Conservation (phyloP, 1,284 basidiomycete genomes). For the Hypsizygus ulmarius region DNA sequence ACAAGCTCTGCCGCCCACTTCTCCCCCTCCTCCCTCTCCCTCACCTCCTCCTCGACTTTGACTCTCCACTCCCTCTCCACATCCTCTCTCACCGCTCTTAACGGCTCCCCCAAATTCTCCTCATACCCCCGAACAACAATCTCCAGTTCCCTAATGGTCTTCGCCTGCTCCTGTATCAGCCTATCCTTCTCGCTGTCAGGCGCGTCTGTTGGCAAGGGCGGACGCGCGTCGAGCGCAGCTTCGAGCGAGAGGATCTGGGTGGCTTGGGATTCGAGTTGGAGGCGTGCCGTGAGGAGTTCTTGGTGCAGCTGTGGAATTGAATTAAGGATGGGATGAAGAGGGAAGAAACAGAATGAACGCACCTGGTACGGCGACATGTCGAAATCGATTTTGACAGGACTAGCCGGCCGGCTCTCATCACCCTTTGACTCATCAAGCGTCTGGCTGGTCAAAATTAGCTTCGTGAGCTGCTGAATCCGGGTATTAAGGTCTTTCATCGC, state of each 20-base stretch:
- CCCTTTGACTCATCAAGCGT: conserved; percentile 68
- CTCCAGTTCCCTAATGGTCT: conserved; percentile 70
- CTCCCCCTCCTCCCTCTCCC: conserved; percentile 62
- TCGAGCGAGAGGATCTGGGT: conserved; percentile 81
- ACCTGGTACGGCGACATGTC: conserved; percentile 83
- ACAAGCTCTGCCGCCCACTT: conserved; percentile 70
- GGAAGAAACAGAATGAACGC: conserved; percentile 16
- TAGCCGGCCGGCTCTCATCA: conserved; percentile 69
- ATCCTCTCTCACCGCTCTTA: conserved; percentile 72
- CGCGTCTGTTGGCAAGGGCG: conserved; percentile 46
- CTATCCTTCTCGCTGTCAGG: conserved; percentile 70
- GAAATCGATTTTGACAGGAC: conserved; percentile 83
- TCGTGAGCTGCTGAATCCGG: conserved; percentile 82
- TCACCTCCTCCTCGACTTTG: conserved; percentile 60
- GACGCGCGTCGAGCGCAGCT: conserved; percentile 62
- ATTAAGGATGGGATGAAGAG: background rate
- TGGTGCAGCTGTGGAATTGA: conserved; percentile 66
- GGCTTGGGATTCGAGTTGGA: conserved; percentile 73
- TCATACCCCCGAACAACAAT: conserved; percentile 69
- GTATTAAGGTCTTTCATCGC: conserved; percentile 80
- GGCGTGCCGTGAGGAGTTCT: conserved; percentile 74
- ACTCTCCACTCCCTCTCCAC: conserved; percentile 75
- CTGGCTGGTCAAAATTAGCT: conserved; percentile 83
- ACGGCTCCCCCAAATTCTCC: conserved; percentile 65
- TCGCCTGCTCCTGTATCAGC: conserved; percentile 63